Base-by-base conservation (phyloP, 345 rosid genomes). In the Anacardium occidentale region DNA sequence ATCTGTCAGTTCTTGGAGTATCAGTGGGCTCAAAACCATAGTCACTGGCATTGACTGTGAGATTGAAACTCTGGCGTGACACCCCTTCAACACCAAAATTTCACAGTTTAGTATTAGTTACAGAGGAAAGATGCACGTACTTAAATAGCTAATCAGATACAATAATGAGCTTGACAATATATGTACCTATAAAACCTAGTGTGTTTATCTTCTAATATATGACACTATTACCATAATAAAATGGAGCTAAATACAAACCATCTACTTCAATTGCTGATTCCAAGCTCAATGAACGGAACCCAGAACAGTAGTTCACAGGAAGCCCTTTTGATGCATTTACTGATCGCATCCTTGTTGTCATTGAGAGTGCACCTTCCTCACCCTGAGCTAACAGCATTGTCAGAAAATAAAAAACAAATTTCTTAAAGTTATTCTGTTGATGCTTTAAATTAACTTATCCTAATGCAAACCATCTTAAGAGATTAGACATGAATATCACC, bases 311-410 rank as follows among this genome's bases (percentile, higher is more conserved):
- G 81, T 92, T 95, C 66, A 90, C 98, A 62, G 99, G 94, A 47
- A 90, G 81, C 70, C 99, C 96, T 87, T 94, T 92, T 8, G 96
- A 85, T 72, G 81, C 78, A 78, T 70, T 85, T 76, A 75, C 85
- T 24, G 97, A 85, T 68, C 91, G 82, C 76, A 88, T 80, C 65
- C 97, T 77, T 62, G 99, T 90, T 60, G 99, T 92, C 97, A 92
- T 92, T 55, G 99, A 95, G 73, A 92, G 92, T 22, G 97, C 95
- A 54, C 98, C 97, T 85, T 92, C 99, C 78, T 94, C 99, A 5
- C 99, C 98, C 98, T 94, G 77, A 72, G 83, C 52, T 48, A 75
- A 62, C 34, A 74, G 70, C 58, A 77, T 42, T 7, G 56, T 74
- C 51, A 75, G 70, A 71, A 32, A 44, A 72, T 63, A 11, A 61